Percentiles rank a stretch among this genome's conserved stretches.
Conservation (phyloP, 2,329 filamentous ascomycete species). For the Exserohilum rostratum region DNA sequence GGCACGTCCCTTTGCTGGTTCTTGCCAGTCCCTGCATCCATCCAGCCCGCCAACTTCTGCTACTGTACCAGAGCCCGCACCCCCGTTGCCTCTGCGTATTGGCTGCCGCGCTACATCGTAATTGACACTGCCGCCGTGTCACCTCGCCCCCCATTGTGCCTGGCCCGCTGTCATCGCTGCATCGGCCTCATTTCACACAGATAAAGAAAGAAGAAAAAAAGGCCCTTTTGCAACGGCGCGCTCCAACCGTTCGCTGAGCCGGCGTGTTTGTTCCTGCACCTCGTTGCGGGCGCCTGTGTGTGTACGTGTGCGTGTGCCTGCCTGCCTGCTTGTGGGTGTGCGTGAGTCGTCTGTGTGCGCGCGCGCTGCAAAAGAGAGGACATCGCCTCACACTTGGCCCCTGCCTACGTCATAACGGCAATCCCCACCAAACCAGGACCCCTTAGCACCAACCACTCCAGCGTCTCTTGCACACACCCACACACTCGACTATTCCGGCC, state of each 20-base stretch:
- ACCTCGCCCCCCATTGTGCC: neutral
- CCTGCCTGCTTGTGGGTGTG: no score
- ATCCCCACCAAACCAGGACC: constrained; percentile 15
- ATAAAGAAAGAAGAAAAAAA: neutral
- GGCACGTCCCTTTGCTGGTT: neutral
- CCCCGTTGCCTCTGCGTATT: neutral
- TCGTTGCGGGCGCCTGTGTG: constrained; percentile 3
- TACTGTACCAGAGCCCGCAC: neutral
- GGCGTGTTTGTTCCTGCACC: constrained; percentile 11
- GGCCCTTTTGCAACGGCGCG: constrained; percentile 2
- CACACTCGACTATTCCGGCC: neutral
- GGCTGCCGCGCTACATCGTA: neutral
- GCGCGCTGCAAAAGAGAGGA: neutral
- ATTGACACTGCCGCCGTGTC: neutral
- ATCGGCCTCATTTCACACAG: neutral
- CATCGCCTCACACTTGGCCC: constrained; percentile 8
- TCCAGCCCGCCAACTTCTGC: constrained; percentile 1
- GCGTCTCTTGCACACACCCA: neutral
- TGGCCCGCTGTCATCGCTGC: neutral
- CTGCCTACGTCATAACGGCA: constrained; percentile 15
- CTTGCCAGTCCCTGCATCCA: constrained; percentile 9
- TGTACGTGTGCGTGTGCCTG: neutral
- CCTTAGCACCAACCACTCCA: constrained; percentile 12
- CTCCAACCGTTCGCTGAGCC: neutral
- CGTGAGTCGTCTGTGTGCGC: neutral